Percentiles rank a stretch among this genome's conserved stretches.
Conservation (phyloP, 1,284 basidiomycete genomes). For the Microbotryum silenes-acaulis region DNA sequence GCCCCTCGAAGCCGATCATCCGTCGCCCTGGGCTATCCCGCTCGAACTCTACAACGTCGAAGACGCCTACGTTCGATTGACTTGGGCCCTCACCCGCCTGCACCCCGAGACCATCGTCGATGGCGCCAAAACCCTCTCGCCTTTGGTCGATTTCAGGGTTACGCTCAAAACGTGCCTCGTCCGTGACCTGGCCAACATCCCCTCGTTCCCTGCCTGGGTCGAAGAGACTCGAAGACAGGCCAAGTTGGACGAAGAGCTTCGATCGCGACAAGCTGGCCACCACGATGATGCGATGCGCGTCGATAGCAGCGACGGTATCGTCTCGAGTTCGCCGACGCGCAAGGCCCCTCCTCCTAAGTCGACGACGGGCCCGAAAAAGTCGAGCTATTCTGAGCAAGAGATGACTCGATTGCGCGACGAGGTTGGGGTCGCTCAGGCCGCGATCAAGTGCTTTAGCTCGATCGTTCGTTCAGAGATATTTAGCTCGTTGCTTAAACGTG, state of each 20-base stretch:
- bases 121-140: slow-evolving; percentile 4
- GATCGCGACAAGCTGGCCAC: too few species aligned
- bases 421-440: slow-evolving; percentile 22
- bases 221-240: too few species aligned
- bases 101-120: not conserved
- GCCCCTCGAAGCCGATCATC: not conserved
- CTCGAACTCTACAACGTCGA: slow-evolving; percentile 21
- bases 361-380: too few species aligned
- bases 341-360: too few species aligned
- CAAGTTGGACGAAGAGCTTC: too few species aligned
- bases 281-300: too few species aligned
- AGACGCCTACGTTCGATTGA: slow-evolving; percentile 18
- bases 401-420: slow-evolving; percentile 27
- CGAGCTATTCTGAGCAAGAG: slow-evolving; percentile 14
- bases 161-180: slow-evolving; percentile 8
- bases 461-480: not conserved
- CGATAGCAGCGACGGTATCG: too few species aligned
- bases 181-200: slow-evolving; percentile 25
- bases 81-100: slow-evolving; percentile 14
- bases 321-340: too few species aligned
- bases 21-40: not conserved
- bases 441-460: slow-evolving; percentile 10
- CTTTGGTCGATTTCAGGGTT: slow-evolving; percentile 1
- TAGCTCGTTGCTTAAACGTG: not conserved
- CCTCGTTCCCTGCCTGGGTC: slow-evolving; percentile 15